These are phyloP conservation scores for Apiospora aurea DNA, from an alignment of 2,329 filamentous ascomycete genomes.

Conservation along the genomic window DNA sequence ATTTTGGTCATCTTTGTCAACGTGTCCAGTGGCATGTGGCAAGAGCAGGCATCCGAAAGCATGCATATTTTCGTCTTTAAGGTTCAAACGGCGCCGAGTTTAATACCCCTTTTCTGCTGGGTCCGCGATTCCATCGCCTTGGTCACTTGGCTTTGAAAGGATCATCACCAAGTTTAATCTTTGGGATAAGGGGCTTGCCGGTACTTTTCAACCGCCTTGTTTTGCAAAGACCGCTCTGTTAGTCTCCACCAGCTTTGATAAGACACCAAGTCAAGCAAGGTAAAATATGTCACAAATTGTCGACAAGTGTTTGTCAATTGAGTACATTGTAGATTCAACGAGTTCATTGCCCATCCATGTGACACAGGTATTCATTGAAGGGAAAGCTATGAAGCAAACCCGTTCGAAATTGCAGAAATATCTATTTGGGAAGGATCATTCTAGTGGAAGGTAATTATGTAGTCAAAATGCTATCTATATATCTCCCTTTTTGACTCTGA, in stretches of 20 bases:
- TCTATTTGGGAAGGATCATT: too few relatives aligned
- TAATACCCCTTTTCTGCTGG: not conserved
- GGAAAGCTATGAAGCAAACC: too few relatives aligned
- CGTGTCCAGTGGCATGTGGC: not conserved
- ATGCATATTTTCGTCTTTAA: not conserved
- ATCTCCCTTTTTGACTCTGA: conserved; percentile 35
- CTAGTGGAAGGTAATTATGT: not conserved
- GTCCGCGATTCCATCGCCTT: not conserved
- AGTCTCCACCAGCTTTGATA: not conserved
- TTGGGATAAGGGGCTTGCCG: not conserved
- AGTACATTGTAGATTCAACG: not conserved
- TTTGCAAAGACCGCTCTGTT: not conserved
- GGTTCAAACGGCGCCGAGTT: not conserved
- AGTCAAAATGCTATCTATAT: not conserved
- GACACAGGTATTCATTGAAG: too few relatives aligned
- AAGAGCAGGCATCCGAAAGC: not conserved
- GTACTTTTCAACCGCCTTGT: too few relatives aligned
- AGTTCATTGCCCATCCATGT: not conserved
- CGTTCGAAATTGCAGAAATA: too few relatives aligned
- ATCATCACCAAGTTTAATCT: not conserved
- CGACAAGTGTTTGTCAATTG: too few relatives aligned
- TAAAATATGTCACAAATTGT: not conserved
- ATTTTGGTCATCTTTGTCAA: not conserved
- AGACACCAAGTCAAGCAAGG: not conserved
- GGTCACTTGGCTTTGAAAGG: not conserved